These are phyloP conservation scores for Entrophospora sp. DNA, from an alignment of 192 early-diverging fungal species.

Conservation along the genomic window DNA sequence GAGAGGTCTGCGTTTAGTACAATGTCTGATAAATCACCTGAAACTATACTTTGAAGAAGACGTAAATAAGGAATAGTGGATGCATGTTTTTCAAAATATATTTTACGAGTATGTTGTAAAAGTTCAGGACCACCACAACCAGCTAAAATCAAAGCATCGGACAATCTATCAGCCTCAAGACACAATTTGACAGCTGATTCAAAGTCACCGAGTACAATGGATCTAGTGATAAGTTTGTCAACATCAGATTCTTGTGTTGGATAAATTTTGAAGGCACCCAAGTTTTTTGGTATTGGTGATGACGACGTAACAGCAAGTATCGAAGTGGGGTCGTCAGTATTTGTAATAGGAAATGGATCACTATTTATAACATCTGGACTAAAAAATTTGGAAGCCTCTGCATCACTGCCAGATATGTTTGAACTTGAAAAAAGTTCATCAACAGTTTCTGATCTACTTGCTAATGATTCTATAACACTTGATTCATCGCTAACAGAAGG, in stretches of 20 bases:
- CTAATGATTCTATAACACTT: too few species aligned
- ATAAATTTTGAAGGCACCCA: constrained; percentile 37
- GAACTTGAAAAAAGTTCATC: background rate
- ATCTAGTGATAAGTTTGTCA: constrained; percentile 73
- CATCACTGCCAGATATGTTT: background rate
- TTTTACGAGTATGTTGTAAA: constrained; percentile 60
- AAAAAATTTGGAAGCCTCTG: background rate
- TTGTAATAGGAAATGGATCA: background rate
- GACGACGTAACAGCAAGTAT: background rate
- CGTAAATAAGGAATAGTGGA: constrained; percentile 71
- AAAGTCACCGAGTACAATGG: constrained; percentile 84
- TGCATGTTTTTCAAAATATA: constrained; percentile 71
- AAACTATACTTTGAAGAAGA: constrained; percentile 69
- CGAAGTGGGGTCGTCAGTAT: constrained; percentile 18
- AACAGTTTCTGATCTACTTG: background rate
- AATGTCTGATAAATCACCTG: constrained; percentile 69
- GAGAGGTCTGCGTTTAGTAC: constrained; percentile 64
- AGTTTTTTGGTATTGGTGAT: constrained; percentile 24
- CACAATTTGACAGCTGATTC: constrained; percentile 87
- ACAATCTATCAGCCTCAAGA: constrained; percentile 66
- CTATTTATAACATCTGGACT: too few species aligned
- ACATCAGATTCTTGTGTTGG: constrained; percentile 54
- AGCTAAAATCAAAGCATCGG: constrained; percentile 84
- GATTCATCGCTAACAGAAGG: background rate
- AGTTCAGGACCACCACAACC: constrained; percentile 73